Percentiles rank a stretch among this genome's conserved stretches.
Evolutionary conservation across 2,329 filamentous ascomycete species (phyloP).

Genomic region (Sporothrix protearum): DNA sequence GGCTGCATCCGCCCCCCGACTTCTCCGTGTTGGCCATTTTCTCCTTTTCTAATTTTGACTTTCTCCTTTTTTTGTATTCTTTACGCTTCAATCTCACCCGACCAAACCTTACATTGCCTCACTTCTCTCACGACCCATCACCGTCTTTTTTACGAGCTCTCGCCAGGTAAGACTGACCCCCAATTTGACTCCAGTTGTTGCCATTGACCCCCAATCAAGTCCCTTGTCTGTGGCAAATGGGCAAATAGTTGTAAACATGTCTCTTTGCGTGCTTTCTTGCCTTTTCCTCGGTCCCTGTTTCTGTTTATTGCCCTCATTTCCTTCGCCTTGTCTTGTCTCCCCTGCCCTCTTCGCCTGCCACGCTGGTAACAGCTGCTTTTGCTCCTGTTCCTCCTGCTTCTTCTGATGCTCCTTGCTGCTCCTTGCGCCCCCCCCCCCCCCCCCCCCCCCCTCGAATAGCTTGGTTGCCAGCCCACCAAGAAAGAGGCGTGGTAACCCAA

Average conservation of each 20-base stretch:
- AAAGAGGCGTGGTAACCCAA: slow-evolving; percentile 8
- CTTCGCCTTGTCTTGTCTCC: neutral
- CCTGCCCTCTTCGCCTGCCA: neutral
- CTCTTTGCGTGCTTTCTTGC: neutral
- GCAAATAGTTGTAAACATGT: neutral
- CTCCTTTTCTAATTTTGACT: no score
- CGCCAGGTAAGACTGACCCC: neutral
- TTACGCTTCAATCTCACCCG: neutral
- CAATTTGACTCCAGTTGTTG: neutral
- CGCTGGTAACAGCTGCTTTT: slow-evolving; percentile 23
- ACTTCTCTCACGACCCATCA: neutral
- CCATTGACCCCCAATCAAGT: slow-evolving; percentile 4
- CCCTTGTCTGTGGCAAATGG: neutral
- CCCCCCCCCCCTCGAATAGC: neutral
- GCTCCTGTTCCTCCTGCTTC: neutral
- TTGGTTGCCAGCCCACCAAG: slow-evolving; percentile 3
- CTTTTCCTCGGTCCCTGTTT: neutral
- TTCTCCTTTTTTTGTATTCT: neutral
- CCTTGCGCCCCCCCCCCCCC: no score
- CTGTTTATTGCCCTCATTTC: neutral
- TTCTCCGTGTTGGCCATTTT: neutral
- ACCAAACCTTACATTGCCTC: no score
- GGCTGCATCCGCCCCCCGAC: slow-evolving; percentile 10
- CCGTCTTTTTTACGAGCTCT: neutral
- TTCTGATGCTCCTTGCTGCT: neutral